These are phyloP conservation scores for Ustilago hordei DNA, from an alignment of 1,284 basidiomycete species.

Conservation along the genomic window DNA sequence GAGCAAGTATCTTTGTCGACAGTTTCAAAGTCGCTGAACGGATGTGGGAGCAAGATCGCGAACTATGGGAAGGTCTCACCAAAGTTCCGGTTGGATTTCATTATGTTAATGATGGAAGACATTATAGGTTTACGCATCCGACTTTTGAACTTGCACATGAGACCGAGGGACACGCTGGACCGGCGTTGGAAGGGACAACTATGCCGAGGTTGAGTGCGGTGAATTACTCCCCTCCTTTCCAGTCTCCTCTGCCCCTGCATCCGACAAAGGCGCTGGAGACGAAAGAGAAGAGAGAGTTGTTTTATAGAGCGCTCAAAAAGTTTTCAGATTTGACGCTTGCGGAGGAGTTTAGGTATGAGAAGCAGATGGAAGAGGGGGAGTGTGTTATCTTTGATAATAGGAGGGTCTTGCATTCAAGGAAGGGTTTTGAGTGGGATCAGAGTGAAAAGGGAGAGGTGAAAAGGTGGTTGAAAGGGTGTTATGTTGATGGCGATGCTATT, in stretches of 20 bases:
- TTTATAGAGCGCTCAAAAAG: slow-evolving; percentile 73
- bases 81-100: slow-evolving; percentile 84
- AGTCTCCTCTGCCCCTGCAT: slow-evolving; percentile 75
- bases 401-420: slow-evolving; percentile 88
- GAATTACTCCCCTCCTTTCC: slow-evolving; percentile 96
- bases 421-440: slow-evolving; percentile 77
- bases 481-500: slow-evolving; percentile 82
- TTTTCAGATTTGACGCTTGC: slow-evolving; percentile 78
- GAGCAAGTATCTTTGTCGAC: slow-evolving; percentile 89
- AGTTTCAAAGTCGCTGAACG: slow-evolving; percentile 77
- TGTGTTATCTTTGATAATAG: slow-evolving; percentile 93
- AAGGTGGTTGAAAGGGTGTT: slow-evolving; percentile 80
- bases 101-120: slow-evolving; percentile 90
- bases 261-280: slow-evolving; percentile 36
- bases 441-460: slow-evolving; percentile 59
- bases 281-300: slow-evolving; percentile 34
- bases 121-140: slow-evolving; percentile 82
- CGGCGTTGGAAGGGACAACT: slow-evolving; percentile 20
- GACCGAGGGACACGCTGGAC: slow-evolving; percentile 52
- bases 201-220: slow-evolving; percentile 72
- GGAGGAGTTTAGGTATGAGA: slow-evolving; percentile 75
- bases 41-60: slow-evolving; percentile 74
- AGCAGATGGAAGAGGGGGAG: slow-evolving; percentile 84
- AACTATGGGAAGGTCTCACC: slow-evolving; percentile 76
- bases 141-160: slow-evolving; percentile 78